Evolutionary conservation across 225 moss, liverwort and hornwort species (phyloP).

Genomic region (Sphagnum contortum): DNA sequence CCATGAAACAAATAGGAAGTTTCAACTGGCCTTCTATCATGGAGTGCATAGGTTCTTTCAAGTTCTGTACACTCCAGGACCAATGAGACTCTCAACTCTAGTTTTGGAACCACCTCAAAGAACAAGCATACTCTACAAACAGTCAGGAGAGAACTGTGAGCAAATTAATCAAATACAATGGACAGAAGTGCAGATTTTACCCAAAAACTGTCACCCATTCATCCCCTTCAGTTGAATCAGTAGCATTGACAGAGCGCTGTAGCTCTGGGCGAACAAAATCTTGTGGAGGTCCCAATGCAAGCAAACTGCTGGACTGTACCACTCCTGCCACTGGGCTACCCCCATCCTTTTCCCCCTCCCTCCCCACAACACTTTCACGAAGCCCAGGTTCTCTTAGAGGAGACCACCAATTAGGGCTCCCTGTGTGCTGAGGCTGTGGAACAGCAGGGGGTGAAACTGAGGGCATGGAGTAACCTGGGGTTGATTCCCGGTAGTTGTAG

Average conservation of each 20-base stretch:
- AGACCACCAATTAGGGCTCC: constrained; percentile 73
- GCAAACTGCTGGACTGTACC: constrained; percentile 57
- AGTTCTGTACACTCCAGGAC: no score
- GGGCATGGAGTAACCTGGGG: constrained; percentile 17
- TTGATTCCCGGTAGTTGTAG: constrained; percentile 41
- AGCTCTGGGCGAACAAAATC: constrained; percentile 74
- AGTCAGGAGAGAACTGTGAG: no score
- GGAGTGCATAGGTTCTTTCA: no score
- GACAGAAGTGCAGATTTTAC: constrained; percentile 9
- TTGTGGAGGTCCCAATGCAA: constrained; percentile 58
- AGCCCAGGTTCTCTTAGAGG: constrained; percentile 43
- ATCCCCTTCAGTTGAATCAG: constrained; percentile 39
- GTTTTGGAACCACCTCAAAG: neutral
- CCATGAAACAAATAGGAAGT: neutral
- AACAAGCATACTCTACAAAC: neutral
- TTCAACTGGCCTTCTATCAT: neutral
- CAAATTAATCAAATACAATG: no score
- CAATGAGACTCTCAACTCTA: no score
- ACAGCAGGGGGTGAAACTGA: constrained; percentile 41
- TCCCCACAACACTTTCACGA: constrained; percentile 28
- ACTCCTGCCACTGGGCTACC: constrained; percentile 69
- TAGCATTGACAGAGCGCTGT: constrained; percentile 25
- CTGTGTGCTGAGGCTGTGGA: constrained; percentile 28
- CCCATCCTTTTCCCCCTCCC: constrained; percentile 46
- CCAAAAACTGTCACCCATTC: constrained; percentile 83